Conservation (phyloP, 2,329 filamentous ascomycete species). For the Arachnopeziza araneosa region DNA sequence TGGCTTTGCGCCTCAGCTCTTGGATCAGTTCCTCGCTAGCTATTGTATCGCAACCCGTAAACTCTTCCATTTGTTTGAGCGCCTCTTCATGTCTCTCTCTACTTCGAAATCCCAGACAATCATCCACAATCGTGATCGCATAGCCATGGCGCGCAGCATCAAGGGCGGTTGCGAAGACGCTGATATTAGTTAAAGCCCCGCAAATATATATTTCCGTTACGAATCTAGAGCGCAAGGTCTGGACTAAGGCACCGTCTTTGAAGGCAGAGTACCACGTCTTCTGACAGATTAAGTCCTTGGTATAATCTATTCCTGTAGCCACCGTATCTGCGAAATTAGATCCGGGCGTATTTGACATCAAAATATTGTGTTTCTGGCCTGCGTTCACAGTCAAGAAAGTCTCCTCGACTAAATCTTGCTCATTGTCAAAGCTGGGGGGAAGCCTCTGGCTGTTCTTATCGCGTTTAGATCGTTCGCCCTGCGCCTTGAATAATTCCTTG, state of each 20-base stretch:
- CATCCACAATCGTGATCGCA: conserved; percentile 78
- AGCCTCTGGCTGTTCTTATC: neutral
- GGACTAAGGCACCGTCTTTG: conserved; percentile 64
- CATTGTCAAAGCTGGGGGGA: neutral
- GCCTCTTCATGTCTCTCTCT: conserved; percentile 54
- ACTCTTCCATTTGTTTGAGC: conserved; percentile 23
- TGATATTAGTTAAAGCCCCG: conserved; percentile 80
- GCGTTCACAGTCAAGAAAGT: conserved; percentile 25
- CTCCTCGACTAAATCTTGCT: conserved; percentile 17
- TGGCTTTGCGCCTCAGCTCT: conserved; percentile 20
- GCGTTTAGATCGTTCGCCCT: conserved; percentile 12
- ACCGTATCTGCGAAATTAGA: conserved; percentile 40
- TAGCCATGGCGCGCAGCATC: conserved; percentile 87
- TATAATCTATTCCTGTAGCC: conserved; percentile 37
- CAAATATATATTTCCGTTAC: conserved; percentile 87
- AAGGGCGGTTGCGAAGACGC: conserved; percentile 84
- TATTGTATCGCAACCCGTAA: conserved; percentile 30
- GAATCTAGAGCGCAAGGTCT: conserved; percentile 75
- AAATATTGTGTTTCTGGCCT: conserved; percentile 33
- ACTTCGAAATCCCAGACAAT: conserved; percentile 79
- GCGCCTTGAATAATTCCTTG: conserved; percentile 16
- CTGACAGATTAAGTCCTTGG: conserved; percentile 42
- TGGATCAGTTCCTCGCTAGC: conserved; percentile 25
- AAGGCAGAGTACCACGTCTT: conserved; percentile 91
- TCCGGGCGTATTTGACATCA: conserved; percentile 41